These are phyloP conservation scores for Saprolegnia diclina DNA, from an alignment of 352 stramenopile species.

Conservation along the genomic window DNA sequence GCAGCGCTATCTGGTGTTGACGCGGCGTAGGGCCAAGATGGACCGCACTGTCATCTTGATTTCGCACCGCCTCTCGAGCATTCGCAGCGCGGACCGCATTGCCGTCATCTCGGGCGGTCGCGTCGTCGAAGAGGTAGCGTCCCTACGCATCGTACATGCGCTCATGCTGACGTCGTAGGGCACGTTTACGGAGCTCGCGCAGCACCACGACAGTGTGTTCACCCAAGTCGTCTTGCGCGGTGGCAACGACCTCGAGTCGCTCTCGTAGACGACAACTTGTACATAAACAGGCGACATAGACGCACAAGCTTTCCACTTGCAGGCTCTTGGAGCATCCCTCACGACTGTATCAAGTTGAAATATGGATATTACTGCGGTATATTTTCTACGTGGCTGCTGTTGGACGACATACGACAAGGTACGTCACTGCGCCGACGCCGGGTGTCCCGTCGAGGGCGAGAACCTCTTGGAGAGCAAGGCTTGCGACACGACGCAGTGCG, in stretches of 20 bases:
- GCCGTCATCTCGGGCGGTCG: conserved; percentile 83
- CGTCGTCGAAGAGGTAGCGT: conserved; percentile 68
- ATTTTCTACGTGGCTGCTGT: too few species aligned
- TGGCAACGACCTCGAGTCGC: conserved; percentile 2
- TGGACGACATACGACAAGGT: too few species aligned
- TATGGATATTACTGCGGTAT: too few species aligned
- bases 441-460: neutral
- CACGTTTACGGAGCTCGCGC: conserved; percentile 58
- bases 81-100: conserved; percentile 89
- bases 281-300: too few species aligned
- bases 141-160: neutral
- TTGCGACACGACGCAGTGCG: neutral
- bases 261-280: neutral
- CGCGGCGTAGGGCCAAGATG: conserved; percentile 51
- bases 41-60: conserved; percentile 95
- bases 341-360: too few species aligned
- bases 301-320: too few species aligned
- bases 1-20: neutral
- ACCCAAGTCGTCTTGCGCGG: conserved; percentile 53
- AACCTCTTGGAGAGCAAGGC: neutral
- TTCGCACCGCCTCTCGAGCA: conserved; percentile 93
- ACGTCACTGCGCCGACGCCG: neutral
- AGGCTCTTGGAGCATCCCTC: too few species aligned
- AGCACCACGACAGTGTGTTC: conserved; percentile 61
- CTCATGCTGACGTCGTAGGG: conserved; percentile 26